Conservation (phyloP, 768 basidiomycete species). For the Hemileccinum rubropunctum region DNA sequence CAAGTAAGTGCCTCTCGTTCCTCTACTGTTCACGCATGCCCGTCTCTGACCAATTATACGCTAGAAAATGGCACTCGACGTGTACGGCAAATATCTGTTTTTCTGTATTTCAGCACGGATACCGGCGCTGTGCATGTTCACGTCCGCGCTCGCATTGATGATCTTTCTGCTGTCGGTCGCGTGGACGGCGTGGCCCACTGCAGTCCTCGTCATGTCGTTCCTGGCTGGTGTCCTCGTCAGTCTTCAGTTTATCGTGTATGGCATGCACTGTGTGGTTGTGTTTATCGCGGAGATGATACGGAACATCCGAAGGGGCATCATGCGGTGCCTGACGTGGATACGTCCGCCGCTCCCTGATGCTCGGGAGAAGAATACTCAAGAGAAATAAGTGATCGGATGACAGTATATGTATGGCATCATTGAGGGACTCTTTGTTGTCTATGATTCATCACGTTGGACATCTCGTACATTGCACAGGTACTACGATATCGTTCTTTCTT, state of each 20-base stretch:
- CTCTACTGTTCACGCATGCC: no score
- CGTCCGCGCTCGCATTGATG: slow-evolving; percentile 56
- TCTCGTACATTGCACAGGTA: neutral
- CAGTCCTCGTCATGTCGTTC: slow-evolving; percentile 57
- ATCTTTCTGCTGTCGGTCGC: slow-evolving; percentile 59
- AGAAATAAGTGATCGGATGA: neutral
- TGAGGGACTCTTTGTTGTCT: neutral
- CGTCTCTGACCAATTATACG: no score
- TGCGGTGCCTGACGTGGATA: slow-evolving; percentile 12
- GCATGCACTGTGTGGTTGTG: slow-evolving; percentile 31
- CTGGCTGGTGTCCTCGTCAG: slow-evolving; percentile 56
- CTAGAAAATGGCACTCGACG: slow-evolving; percentile 41
- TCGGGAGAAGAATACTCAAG: slow-evolving; percentile 6
- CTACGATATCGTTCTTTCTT: no score
- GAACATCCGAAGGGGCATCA: slow-evolving; percentile 9
- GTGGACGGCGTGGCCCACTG: slow-evolving; percentile 60
- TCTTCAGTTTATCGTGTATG: slow-evolving; percentile 66
- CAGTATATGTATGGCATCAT: neutral
- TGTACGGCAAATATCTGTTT: slow-evolving; percentile 63
- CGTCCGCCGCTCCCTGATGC: slow-evolving; percentile 7
- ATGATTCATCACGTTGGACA: neutral
- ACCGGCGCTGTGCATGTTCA: slow-evolving; percentile 59
- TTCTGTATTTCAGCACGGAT: slow-evolving; percentile 66
- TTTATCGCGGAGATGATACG: slow-evolving; percentile 8
- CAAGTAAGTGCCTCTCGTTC: slow-evolving; percentile 37